phyloP scores from a whole-genome alignment of 1,139 yeast genomes.

The Candida tunisiensis region DNA sequence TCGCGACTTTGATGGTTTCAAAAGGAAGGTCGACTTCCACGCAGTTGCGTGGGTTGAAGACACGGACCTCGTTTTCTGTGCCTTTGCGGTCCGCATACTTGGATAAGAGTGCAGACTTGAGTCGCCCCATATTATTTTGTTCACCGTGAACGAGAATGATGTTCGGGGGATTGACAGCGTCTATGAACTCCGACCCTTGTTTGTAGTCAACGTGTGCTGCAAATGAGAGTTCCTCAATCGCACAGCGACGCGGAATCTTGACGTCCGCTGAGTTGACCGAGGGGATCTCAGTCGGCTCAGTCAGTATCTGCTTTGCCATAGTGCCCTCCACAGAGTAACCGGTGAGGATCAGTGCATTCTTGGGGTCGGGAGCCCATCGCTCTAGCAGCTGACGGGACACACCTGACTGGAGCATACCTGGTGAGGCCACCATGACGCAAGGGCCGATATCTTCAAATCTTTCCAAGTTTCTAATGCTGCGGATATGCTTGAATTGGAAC shows the following conservation, averaged over 20 bases:
- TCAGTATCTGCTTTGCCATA: conserved; percentile 76
- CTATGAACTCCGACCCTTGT: conserved; percentile 84
- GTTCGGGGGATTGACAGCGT: conserved; percentile 65
- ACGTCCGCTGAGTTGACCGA: conserved; percentile 66
- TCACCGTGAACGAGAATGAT: conserved; percentile 93
- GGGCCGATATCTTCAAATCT: conserved; percentile 89
- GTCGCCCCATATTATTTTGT: conserved; percentile 92
- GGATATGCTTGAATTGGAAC: conserved; percentile 74
- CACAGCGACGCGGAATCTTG: conserved; percentile 70
- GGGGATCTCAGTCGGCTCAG: conserved; percentile 82
- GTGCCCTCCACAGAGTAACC: conserved; percentile 99
- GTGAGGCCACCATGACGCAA: conserved; percentile 90
- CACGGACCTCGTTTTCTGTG: conserved; percentile 82
- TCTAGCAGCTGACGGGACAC: conserved; percentile 82
- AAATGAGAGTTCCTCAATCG: conserved; percentile 89
- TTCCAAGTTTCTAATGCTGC: conserved; percentile 64
- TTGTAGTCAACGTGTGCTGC: conserved; percentile 98
- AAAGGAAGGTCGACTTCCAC: conserved; percentile 62
- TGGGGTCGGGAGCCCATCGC: conserved; percentile 95
- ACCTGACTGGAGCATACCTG: conserved; percentile 97
- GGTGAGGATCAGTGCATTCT: conserved; percentile 72
- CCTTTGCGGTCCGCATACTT: conserved; percentile 72
- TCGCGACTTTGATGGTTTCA: conserved; percentile 73
- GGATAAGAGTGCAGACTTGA: conserved; percentile 80
- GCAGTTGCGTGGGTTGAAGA: conserved; percentile 86